Evolutionary conservation across 2,329 filamentous ascomycete genomes (phyloP).

Genomic region (Botrytis galanthina): DNA sequence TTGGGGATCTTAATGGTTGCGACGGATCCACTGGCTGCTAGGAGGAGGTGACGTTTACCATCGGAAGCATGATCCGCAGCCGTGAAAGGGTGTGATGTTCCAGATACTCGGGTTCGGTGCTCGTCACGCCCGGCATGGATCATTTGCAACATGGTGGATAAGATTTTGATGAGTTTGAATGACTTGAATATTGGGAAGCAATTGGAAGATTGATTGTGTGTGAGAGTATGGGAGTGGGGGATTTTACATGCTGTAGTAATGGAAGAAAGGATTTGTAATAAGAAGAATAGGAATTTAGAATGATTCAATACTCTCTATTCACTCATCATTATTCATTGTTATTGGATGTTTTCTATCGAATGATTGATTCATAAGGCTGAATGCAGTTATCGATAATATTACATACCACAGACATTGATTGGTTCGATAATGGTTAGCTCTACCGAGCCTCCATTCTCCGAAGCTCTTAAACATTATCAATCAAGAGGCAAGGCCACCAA

Average conservation of each 20-base stretch:
- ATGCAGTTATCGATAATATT: constrained; percentile 11
- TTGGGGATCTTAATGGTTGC: constrained; percentile 80
- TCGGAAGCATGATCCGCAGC: constrained; percentile 44
- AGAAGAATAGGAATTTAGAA: neutral
- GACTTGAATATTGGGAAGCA: neutral
- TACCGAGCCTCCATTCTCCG: constrained; percentile 1
- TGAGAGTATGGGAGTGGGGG: neutral
- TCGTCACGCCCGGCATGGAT: constrained; percentile 24
- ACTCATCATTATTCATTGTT: neutral
- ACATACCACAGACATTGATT: constrained; percentile 5
- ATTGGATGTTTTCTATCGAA: neutral
- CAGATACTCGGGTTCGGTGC: constrained; percentile 16
- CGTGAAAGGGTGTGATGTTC: constrained; percentile 26
- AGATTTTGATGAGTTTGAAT: neutral
- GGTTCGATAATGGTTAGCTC: neutral
- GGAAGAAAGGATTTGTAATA: neutral
- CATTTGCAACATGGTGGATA: constrained; percentile 28
- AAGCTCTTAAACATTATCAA: constrained; percentile 14
- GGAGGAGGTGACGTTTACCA: constrained; percentile 58
- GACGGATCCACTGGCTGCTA: constrained; percentile 71
- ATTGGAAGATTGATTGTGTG: neutral
- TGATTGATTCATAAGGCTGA: neutral
- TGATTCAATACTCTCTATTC: neutral
- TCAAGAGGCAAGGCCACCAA: constrained; percentile 11
- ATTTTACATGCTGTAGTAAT: neutral